Evolutionary conservation across 2,329 filamentous ascomycete species (phyloP).

Genomic region (Esteya vermicola): DNA sequence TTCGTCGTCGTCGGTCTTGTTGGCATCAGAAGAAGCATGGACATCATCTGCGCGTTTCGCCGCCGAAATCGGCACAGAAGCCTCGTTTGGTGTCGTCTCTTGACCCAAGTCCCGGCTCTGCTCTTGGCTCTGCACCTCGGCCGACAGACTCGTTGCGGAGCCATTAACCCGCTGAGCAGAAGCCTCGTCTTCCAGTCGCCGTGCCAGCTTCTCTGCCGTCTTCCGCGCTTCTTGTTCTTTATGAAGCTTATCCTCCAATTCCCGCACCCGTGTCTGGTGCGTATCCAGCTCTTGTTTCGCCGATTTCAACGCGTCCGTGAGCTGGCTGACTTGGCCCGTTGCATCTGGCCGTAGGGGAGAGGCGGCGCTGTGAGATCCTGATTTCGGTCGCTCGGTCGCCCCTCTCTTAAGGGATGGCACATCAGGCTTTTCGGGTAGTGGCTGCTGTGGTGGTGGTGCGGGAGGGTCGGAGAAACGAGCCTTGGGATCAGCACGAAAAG

Average conservation of each 20-base stretch:
- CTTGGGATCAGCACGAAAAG: slow-evolving; percentile 59
- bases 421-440: slow-evolving; percentile 85
- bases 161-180: slow-evolving; percentile 21
- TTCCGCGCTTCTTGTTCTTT: slow-evolving; percentile 73
- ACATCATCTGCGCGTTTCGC: neutral
- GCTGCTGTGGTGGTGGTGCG: slow-evolving; percentile 84
- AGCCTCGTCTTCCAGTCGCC: slow-evolving; percentile 46
- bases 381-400: slow-evolving; percentile 61
- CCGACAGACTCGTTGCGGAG: slow-evolving; percentile 15
- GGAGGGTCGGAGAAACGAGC: slow-evolving; percentile 85
- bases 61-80: neutral
- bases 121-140: too few relatives aligned
- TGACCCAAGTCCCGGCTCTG: too few relatives aligned
- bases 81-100: slow-evolving; percentile 19
- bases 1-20: neutral
- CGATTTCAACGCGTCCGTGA: slow-evolving; percentile 72
- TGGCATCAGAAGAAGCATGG: neutral
- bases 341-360: slow-evolving; percentile 48
- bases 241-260: slow-evolving; percentile 63
- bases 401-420: slow-evolving; percentile 58
- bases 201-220: slow-evolving; percentile 69
- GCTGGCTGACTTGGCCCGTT: slow-evolving; percentile 61
- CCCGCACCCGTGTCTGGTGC: slow-evolving; percentile 66
- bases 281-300: slow-evolving; percentile 77
- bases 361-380: slow-evolving; percentile 27